Conservation (phyloP, 1,139 yeast genomes). For the Yamadazyma siamensis region DNA sequence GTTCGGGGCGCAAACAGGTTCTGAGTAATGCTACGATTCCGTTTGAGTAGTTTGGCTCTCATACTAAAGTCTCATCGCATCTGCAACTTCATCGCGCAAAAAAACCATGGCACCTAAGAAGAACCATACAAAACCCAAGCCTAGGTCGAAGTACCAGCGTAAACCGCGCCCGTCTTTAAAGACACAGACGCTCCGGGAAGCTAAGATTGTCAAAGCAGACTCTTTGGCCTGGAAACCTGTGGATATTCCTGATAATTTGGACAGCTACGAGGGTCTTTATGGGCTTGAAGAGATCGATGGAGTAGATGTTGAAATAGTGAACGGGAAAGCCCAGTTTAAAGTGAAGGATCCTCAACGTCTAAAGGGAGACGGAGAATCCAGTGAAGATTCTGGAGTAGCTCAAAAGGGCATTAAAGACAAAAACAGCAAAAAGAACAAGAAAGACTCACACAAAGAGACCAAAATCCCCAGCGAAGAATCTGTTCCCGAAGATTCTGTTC, state of each 20-base stretch:
- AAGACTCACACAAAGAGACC: conserved; percentile 2
- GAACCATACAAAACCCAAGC: conserved; percentile 1
- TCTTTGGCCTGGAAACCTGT: conserved; percentile 75
- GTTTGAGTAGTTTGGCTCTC: conserved; percentile 1
- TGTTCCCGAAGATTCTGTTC: conserved; percentile 8
- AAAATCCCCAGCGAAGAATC: conserved; percentile 5
- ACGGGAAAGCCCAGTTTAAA: conserved; percentile 63
- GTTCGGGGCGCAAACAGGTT: conserved; percentile 20
- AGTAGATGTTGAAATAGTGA: conserved; percentile 68
- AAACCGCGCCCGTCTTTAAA: conserved; percentile 5
- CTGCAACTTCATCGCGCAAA: conserved; percentile 2
- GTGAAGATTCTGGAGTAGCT: neutral
- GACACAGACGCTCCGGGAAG: conserved; percentile 17
- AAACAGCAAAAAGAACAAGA: conserved; percentile 13
- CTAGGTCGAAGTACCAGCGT: conserved; percentile 3
- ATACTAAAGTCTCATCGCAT: conserved; percentile 1
- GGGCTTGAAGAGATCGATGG: conserved; percentile 95
- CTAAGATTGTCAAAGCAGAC: conserved; percentile 47
- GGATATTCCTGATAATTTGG: conserved; percentile 77
- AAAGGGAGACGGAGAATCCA: neutral
- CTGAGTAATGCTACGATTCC: conserved; percentile 17
- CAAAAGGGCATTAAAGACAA: conserved; percentile 10
- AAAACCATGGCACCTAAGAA: conserved; percentile 3
- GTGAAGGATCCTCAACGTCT: conserved; percentile 35
- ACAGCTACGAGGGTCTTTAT: conserved; percentile 84